Evolutionary conservation across 257 asterid species (phyloP).

Genomic region (Rhazya stricta): DNA sequence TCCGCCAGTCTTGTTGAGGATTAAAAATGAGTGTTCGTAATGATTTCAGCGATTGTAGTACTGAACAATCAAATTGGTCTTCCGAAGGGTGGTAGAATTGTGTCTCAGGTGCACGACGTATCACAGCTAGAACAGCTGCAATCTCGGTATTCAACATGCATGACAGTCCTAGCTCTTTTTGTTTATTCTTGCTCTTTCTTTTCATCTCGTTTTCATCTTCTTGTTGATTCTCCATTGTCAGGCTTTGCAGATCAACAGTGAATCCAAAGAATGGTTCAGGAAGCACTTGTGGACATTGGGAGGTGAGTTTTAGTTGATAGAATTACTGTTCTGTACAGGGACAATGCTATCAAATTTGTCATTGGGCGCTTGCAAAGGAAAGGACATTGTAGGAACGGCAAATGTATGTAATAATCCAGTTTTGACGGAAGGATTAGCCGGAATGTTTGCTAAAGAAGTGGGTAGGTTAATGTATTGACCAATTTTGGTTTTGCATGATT

Average conservation of each 20-base stretch:
- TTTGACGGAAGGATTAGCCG: conserved; percentile 19
- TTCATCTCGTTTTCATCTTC: conserved; percentile 32
- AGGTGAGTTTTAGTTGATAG: conserved; percentile 1
- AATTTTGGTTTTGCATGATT: conserved; percentile 26
- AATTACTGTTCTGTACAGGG: conserved; percentile 1
- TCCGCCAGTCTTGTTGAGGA: conserved; percentile 77
- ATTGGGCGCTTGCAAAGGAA: background rate
- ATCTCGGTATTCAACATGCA: conserved; percentile 92
- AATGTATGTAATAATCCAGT: background rate
- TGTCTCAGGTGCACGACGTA: conserved; percentile 58
- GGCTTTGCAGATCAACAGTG: background rate
- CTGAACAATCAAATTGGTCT: conserved; percentile 43
- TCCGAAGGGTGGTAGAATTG: conserved; percentile 52
- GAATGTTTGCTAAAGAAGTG: conserved; percentile 33
- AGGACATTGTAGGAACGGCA: background rate
- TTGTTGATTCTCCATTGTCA: conserved; percentile 33
- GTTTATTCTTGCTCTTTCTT: conserved; percentile 31
- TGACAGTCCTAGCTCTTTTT: conserved; percentile 72
- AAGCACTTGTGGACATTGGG: background rate
- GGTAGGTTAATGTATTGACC: conserved; percentile 15
- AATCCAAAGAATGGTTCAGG: conserved; percentile 6
- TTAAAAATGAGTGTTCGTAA: conserved; percentile 66
- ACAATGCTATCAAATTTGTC: background rate
- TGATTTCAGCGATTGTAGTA: conserved; percentile 62
- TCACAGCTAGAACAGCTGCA: conserved; percentile 79